Base-by-base conservation (phyloP, 176 grass and related monocot genomes). In the Zoysia pacifica region DNA sequence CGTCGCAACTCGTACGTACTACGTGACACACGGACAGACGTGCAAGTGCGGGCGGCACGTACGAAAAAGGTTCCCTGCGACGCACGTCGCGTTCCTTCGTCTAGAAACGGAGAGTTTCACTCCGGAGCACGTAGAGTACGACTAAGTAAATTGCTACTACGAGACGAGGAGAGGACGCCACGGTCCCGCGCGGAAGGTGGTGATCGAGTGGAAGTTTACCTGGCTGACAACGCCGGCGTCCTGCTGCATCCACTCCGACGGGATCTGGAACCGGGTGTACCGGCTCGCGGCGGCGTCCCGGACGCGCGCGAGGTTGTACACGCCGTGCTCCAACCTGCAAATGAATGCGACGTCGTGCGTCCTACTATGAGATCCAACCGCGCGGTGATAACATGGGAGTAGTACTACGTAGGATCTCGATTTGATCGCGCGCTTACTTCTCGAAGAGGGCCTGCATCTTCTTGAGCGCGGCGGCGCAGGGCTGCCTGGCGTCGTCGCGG, bases 361-460 rank as follows among this genome's bases (percentile, higher is more conserved):
- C 28, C 28, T 28, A 28, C 15, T 16, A 19, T 58, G 18, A 58
- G 55, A 58, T 8, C 6, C 16, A 6, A 45, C 6, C 44, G 44
- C 28, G 28, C 28, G 28, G 28, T 28, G 28, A 28, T 28, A 28
- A 28, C 28, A 28, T 28, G 0, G 28, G 28, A 28, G 28, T 28
- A 28, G 28, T 28, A 28, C 28, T 28, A 28, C 28, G 28, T 28
- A 28, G 28, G 28, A 28, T 28, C 28, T 28, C 28, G 28, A 28
- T 28, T 28, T 28, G 28, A 28, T 28, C 28, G 28, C 28, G 4
- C 2, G 65, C 67, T 79, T 94, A 99, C 97, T 96, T 99, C 83
- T 99, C 97, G 20, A 96, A 85, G 8, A 96, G 76, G 39, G 93
- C 73, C 81, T 99, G 92, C 97, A 95, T 93, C 82, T 99, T 99